These are phyloP conservation scores for Falciphora oryzae DNA, from an alignment of 2,329 filamentous ascomycete species.

Conservation along the genomic window DNA sequence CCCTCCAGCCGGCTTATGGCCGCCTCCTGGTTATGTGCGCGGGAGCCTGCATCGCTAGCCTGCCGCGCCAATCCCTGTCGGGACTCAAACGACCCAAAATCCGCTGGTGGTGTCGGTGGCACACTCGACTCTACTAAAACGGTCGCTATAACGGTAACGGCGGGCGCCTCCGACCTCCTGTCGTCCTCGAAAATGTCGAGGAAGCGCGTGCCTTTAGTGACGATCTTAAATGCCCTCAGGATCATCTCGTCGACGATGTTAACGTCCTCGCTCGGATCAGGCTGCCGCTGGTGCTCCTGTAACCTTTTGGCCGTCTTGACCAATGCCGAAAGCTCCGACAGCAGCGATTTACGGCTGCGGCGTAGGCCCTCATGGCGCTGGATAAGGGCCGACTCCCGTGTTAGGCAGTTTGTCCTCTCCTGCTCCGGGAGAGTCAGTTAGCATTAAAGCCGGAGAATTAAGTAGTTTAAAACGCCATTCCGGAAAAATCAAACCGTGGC, in stretches of 20 bases:
- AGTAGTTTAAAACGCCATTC: not conserved
- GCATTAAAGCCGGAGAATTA: not conserved
- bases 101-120: constrained; percentile 59
- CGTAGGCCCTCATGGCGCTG: constrained; percentile 70
- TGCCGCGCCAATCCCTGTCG: constrained; percentile 6
- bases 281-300: constrained; percentile 60
- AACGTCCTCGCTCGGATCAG: constrained; percentile 47
- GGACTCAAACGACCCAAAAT: constrained; percentile 45
- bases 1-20: constrained; percentile 24
- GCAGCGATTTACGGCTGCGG: constrained; percentile 74
- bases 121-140: constrained; percentile 52
- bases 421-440: constrained; percentile 27
- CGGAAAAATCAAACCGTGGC: not conserved
- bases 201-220: constrained; percentile 85
- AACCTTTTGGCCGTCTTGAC: constrained; percentile 85
- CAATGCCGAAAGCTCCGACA: constrained; percentile 83
- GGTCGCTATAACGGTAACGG: constrained; percentile 55
- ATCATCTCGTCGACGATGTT: constrained; percentile 91
- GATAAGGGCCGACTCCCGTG: constrained; percentile 70
- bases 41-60: constrained; percentile 33
- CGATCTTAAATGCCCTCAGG: constrained; percentile 85
- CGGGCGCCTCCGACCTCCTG: constrained; percentile 39
- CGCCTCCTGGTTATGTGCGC: constrained; percentile 21
- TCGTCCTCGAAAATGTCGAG: constrained; percentile 77
- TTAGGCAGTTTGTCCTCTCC: constrained; percentile 86